phyloP scores from a whole-genome alignment of 1,284 basidiomycete genomes.

The Cutaneotrichosporon sp. region DNA sequence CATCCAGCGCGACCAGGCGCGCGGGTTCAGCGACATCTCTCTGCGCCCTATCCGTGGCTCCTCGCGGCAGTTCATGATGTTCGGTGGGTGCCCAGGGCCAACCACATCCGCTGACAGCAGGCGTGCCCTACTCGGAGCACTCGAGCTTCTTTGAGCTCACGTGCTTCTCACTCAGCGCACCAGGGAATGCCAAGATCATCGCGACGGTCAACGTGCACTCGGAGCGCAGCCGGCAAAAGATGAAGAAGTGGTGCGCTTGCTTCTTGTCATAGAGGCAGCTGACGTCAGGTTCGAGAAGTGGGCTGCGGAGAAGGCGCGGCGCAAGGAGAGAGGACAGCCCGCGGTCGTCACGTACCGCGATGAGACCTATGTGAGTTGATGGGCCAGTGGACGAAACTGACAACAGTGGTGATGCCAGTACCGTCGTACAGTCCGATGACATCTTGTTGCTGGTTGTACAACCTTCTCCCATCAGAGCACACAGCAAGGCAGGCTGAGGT shows the following conservation, averaged over 20 bases:
- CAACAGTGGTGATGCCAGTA: slow-evolving; percentile 13
- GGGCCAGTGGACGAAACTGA: not conserved
- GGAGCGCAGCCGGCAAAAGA: slow-evolving; percentile 70
- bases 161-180: slow-evolving; percentile 84
- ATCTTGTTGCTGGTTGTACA: too few species aligned
- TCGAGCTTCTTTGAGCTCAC: slow-evolving; percentile 92
- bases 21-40: slow-evolving; percentile 66
- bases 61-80: slow-evolving; percentile 68
- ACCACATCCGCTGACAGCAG: slow-evolving; percentile 28
- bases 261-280: not conserved
- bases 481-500: too few species aligned
- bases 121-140: slow-evolving; percentile 95
- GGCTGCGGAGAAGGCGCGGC: slow-evolving; percentile 74
- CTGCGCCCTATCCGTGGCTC: slow-evolving; percentile 73
- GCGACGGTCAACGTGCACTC: slow-evolving; percentile 94
- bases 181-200: slow-evolving; percentile 76
- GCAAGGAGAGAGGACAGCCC: slow-evolving; percentile 56
- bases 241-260: slow-evolving; percentile 62
- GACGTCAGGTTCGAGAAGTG: slow-evolving; percentile 71
- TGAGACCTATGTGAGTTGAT: slow-evolving; percentile 49
- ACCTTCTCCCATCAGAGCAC: too few species aligned
- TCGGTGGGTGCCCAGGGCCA: slow-evolving; percentile 61
- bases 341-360: slow-evolving; percentile 62
- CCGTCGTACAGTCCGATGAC: not conserved
- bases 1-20: slow-evolving; percentile 66